Percentiles rank a stretch among this genome's conserved stretches.
Conservation (phyloP, 2,329 filamentous ascomycete genomes). For the Claviceps cyperi region DNA sequence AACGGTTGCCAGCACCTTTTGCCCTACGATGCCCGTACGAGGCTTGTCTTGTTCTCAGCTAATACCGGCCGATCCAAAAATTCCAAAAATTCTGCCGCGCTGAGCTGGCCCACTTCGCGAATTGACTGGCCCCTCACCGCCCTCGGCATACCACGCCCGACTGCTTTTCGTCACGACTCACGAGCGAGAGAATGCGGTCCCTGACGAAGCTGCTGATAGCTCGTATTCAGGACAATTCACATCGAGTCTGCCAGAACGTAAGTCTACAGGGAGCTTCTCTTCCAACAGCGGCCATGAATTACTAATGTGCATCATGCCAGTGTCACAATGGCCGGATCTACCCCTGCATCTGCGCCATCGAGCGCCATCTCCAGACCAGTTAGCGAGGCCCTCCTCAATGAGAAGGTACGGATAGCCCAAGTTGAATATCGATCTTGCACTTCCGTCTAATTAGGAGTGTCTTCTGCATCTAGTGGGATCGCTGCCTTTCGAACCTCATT, state of each 20-base stretch:
- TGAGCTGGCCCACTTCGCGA: conserved; percentile 11
- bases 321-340: conserved; percentile 39
- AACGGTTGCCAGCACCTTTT: not conserved
- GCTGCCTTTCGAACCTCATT: conserved; percentile 91
- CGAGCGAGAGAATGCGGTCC: conserved; percentile 19
- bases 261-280: not conserved
- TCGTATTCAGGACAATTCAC: conserved; percentile 9
- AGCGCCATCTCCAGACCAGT: conserved; percentile 66
- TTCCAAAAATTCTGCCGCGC: conserved; percentile 26
- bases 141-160: conserved; percentile 24
- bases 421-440: not conserved
- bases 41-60: too few relatives aligned
- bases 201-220: conserved; percentile 18
- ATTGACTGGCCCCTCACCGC: conserved; percentile 24
- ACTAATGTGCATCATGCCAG: conserved; percentile 5
- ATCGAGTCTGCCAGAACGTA: conserved; percentile 3
- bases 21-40: too few relatives aligned
- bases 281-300: not conserved
- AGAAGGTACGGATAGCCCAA: conserved; percentile 57
- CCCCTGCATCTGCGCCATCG: conserved; percentile 32
- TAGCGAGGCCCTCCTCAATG: conserved; percentile 95
- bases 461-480: conserved; percentile 63
- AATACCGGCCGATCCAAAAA: conserved; percentile 20
- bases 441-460: conserved; percentile 7
- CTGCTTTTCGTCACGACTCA: conserved; percentile 19